These are phyloP conservation scores for Penicillium sp. DNA, from an alignment of 2,329 filamentous ascomycete species.

Conservation along the genomic window DNA sequence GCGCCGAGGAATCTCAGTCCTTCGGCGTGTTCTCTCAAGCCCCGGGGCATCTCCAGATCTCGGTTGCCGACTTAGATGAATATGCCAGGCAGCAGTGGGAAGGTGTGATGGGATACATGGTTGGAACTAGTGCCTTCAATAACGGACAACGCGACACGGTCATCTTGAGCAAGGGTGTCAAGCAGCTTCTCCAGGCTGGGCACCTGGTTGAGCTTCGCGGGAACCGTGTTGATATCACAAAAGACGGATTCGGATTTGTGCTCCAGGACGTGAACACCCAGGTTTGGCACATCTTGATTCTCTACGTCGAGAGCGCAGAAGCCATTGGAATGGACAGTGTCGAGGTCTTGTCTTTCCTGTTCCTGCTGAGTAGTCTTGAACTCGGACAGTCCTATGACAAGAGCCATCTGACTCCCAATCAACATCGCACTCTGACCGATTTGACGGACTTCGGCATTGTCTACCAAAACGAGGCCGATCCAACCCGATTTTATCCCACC, in stretches of 20 bases:
- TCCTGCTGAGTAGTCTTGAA: conserved; percentile 90
- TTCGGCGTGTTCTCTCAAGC: conserved; percentile 83
- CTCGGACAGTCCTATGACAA: conserved; percentile 91
- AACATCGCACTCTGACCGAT: conserved; percentile 85
- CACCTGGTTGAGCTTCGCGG: conserved; percentile 70
- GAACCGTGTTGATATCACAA: conserved; percentile 72
- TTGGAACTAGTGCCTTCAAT: conserved; percentile 57
- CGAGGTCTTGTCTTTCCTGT: conserved; percentile 93
- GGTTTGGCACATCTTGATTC: conserved; percentile 91
- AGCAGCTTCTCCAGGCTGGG: conserved; percentile 77
- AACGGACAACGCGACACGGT: conserved; percentile 49
- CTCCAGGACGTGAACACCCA: conserved; percentile 95
- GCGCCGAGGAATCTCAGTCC: conserved; percentile 79
- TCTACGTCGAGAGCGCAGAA: conserved; percentile 86
- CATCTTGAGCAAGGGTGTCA: conserved; percentile 73
- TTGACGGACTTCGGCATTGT: conserved; percentile 92
- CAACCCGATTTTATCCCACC: conserved; percentile 76
- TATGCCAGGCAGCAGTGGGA: conserved; percentile 93
- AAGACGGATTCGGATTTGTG: conserved; percentile 91
- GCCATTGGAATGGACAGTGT: conserved; percentile 78
- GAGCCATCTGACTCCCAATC: conserved; percentile 75
- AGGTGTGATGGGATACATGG: conserved; percentile 92
- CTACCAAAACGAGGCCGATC: conserved; percentile 58
- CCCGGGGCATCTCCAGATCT: conserved; percentile 63
- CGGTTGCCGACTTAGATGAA: conserved; percentile 73